Conservation (phyloP, 129 eudicot genomes). For the Deinandra increscens region DNA sequence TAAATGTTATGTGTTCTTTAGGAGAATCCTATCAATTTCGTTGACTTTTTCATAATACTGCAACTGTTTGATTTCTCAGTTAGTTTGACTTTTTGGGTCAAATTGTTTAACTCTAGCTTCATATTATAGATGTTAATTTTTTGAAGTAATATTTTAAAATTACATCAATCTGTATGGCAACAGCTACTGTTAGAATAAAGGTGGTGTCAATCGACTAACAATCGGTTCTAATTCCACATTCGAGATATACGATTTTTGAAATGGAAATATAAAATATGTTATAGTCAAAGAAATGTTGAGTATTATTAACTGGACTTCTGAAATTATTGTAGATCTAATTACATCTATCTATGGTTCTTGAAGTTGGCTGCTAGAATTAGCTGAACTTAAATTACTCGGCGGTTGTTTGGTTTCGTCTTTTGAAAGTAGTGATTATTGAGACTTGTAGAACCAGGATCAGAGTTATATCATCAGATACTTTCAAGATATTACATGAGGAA, state of each 20-base stretch:
- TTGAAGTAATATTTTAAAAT: not conserved
- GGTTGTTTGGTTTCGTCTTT: not conserved
- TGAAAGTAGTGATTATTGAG: not conserved
- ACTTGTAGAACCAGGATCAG: not conserved
- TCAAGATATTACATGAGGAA: too few relatives aligned
- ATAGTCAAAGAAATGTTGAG: not conserved
- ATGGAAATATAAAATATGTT: not conserved
- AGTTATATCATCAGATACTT: not conserved
- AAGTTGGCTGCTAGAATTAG: not conserved
- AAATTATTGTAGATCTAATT: not conserved
- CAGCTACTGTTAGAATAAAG: not conserved
- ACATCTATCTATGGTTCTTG: constrained; percentile 1
- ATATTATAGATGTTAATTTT: not conserved
- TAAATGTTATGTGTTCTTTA: not conserved
- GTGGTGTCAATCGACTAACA: constrained; percentile 8
- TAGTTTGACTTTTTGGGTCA: constrained; percentile 3
- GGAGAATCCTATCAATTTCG: not conserved
- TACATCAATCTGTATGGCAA: not conserved
- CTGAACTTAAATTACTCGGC: not conserved
- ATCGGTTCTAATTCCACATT: not conserved
- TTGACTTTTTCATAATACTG: constrained; percentile 17
- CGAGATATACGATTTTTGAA: not conserved
- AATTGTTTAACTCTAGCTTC: not conserved
- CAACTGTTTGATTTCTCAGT: constrained; percentile 14
- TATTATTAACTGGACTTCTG: not conserved